A percentile compares a stretch with the other conserved stretches of the same genome.
Conservation (phyloP, 768 basidiomycete genomes). For the Lactarius deliciosus region DNA sequence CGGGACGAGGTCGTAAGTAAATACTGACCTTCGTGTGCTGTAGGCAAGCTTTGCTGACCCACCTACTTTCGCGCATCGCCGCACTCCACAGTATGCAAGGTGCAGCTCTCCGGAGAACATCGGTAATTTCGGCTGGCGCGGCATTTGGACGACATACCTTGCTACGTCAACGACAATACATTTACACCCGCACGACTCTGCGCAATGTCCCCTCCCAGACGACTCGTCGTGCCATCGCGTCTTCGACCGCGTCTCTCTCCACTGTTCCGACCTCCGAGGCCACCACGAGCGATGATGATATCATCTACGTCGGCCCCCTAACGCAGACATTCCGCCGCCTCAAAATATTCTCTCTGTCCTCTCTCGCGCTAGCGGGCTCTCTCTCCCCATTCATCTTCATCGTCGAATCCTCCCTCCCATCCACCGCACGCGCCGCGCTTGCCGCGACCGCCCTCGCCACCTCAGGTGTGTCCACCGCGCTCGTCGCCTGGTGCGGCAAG, state of each 20-base stretch:
- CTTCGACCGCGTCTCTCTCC: slow-evolving; percentile 4
- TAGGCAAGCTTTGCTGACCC: neutral
- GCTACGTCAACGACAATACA: neutral
- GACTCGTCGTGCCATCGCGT: slow-evolving; percentile 2
- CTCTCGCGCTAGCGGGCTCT: slow-evolving; percentile 63
- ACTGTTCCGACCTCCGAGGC: slow-evolving; percentile 2
- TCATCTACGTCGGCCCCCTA: slow-evolving; percentile 70
- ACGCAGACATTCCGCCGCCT: slow-evolving; percentile 69
- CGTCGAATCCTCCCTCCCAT: slow-evolving; percentile 73
- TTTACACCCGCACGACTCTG: neutral
- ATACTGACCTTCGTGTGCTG: too few species aligned
- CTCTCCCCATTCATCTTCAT: slow-evolving; percentile 81
- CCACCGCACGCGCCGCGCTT: slow-evolving; percentile 64
- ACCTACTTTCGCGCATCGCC: neutral
- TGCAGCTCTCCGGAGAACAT: neutral
- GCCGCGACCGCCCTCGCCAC: slow-evolving; percentile 70
- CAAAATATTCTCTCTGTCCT: slow-evolving; percentile 81
- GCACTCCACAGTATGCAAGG: slow-evolving; percentile 11
- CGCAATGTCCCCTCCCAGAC: neutral
- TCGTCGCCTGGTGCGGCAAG: slow-evolving; percentile 69
- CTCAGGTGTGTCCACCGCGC: slow-evolving; percentile 68
- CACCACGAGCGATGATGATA: slow-evolving; percentile 28
- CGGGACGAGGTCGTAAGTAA: neutral
- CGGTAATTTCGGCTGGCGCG: neutral
- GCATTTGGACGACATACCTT: neutral